phyloP scores from a whole-genome alignment of 306 rosid species.

The Elaeagnus macrophylla region DNA sequence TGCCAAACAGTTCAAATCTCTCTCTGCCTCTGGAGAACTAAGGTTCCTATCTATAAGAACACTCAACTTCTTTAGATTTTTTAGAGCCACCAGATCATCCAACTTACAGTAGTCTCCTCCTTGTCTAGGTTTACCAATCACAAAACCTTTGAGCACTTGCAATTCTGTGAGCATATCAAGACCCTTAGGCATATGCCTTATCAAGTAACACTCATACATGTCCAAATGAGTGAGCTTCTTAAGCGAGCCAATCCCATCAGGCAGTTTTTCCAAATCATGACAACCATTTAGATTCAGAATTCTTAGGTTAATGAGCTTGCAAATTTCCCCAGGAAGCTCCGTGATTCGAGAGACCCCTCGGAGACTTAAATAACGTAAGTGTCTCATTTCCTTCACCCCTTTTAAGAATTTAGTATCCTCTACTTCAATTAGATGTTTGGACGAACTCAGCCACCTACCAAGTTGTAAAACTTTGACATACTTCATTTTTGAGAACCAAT shows the following conservation, averaged over 20 bases:
- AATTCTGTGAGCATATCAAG: constrained; percentile 10
- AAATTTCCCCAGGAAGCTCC: constrained; percentile 19
- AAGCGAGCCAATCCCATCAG: constrained; percentile 21
- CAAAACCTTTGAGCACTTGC: constrained; percentile 24
- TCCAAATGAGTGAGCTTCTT: constrained; percentile 18
- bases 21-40: no score
- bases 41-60: not conserved
- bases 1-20: not conserved
- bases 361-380: constrained; percentile 13
- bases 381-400: constrained; percentile 20
- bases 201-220: constrained; percentile 22
- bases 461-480: constrained; percentile 11
- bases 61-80: constrained; percentile 13
- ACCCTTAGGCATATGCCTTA: constrained; percentile 22
- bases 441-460: constrained; percentile 17
- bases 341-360: constrained; percentile 18
- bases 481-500: constrained; percentile 23
- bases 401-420: constrained; percentile 15
- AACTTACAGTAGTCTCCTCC: constrained; percentile 7
- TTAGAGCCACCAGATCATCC: not conserved
- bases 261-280: constrained; percentile 15
- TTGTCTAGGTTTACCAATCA: not conserved
- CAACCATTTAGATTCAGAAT: constrained; percentile 26
- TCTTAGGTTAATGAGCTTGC: constrained; percentile 16
- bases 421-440: constrained; percentile 1